Evolutionary conservation across 2,329 filamentous ascomycete genomes (phyloP), one percentile per base, ranked within the genome.

Genomic region (Hypoxylon sp.): DNA sequence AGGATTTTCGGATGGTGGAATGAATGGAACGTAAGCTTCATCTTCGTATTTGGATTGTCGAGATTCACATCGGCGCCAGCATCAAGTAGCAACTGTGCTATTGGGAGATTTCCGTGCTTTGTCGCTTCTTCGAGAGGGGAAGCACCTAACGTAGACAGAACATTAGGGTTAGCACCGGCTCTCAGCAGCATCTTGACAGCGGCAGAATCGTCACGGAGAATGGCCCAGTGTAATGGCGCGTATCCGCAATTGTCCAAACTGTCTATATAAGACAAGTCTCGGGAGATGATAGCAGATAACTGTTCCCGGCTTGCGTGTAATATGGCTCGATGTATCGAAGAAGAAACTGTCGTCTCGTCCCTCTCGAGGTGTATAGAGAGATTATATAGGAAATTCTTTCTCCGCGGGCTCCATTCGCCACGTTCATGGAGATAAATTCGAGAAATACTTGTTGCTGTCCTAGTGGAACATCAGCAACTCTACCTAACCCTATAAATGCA

Each of bases 41-140:
- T 1, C 34, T 0, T 36, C 4, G 1, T 1, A n/a, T 2, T 2
- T n/a, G 34, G 13, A 4, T n/a, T 0, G 13, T 2, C 13, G 34
- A n/a, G 2, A n/a, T 36, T 36, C n/a, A 6, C 13, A 36, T 36
- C 14, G 6, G 34, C 34, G n/a, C 13, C 13, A n/a, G 34, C 34
- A 36, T 36, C 34, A n/a, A 36, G 34, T 36, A 36, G 13, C 14
- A 36, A n/a, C 13, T n/a, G 34, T 36, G 13, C 34, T 36, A 36
- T 36, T 36, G 1, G 5, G 2, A 6, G n/a, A 36, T 36, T 14
- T 36, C 34, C 2, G 11, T 1, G 14, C 1, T 4, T 36, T 3
- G 10, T 14, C 0, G 14, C 34, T 36, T n/a, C 5, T n/a, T 1
- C 0, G 5, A 36, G 34, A 4, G 34, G 34, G 4, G 13, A 5